Percentiles rank a stretch among this genome's conserved stretches.
Evolutionary conservation across 2,329 filamentous ascomycete species (phyloP).

Genomic region (Microdochium trichocladiopsis): DNA sequence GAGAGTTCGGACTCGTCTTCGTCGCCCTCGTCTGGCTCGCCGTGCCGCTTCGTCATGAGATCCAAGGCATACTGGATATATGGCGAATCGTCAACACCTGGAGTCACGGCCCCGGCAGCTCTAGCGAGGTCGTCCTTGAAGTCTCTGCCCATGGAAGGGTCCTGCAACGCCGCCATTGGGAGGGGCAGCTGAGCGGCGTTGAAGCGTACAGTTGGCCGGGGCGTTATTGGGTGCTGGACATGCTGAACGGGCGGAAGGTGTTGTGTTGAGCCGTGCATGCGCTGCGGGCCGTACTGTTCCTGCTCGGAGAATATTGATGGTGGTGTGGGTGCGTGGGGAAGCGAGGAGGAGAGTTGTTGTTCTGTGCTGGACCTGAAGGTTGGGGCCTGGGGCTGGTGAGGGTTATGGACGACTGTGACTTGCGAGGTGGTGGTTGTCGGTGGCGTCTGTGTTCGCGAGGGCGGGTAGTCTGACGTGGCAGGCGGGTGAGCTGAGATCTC

Average conservation of each 20-base stretch:
- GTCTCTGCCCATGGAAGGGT: constrained; percentile 15
- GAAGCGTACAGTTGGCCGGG: constrained; percentile 23
- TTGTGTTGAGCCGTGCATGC: constrained; percentile 22
- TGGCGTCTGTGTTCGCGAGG: neutral
- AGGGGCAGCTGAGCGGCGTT: constrained; percentile 32
- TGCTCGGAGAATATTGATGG: constrained; percentile 22
- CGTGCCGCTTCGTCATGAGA: constrained; percentile 65
- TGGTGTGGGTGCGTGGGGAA: constrained; percentile 11
- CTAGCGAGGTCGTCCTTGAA: constrained; percentile 47
- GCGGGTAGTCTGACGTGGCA: constrained; percentile 9
- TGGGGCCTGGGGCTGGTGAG: constrained; percentile 12
- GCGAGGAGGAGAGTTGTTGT: neutral
- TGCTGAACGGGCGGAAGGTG: constrained; percentile 15
- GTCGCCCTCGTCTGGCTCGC: constrained; percentile 51
- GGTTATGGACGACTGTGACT: constrained; percentile 15
- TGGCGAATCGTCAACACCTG: constrained; percentile 75
- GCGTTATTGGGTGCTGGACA: constrained; percentile 10
- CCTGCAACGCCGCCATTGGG: constrained; percentile 13
- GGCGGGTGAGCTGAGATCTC: constrained; percentile 7
- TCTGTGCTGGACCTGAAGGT: constrained; percentile 10
- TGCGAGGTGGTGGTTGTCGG: constrained; percentile 15
- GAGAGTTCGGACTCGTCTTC: constrained; percentile 26
- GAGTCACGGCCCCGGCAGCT: constrained; percentile 52
- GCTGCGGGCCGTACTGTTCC: constrained; percentile 37
- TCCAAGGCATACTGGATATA: constrained; percentile 89